Evolutionary conservation across 1,139 yeast species (phyloP).

Genomic region (Kodamaea fungicola): DNA sequence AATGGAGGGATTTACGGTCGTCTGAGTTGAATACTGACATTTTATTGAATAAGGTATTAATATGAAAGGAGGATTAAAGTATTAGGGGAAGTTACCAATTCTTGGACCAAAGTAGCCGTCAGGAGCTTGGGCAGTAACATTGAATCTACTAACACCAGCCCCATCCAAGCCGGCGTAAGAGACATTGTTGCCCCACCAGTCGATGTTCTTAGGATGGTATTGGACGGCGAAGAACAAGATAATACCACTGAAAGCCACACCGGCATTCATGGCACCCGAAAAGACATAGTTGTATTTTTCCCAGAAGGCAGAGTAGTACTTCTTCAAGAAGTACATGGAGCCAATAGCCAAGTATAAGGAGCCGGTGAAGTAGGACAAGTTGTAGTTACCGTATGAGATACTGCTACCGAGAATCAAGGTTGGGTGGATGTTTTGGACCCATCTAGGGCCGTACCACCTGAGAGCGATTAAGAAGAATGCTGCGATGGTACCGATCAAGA

Average conservation of each 20-base stretch:
- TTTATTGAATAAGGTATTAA: not conserved
- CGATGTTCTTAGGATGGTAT: conserved; percentile 11
- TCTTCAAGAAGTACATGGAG: conserved; percentile 14
- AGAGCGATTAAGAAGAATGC: conserved; percentile 26
- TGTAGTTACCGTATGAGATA: conserved; percentile 11
- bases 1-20: no score
- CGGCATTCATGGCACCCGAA: conserved; percentile 14
- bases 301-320: conserved; percentile 14
- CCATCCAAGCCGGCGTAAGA: conserved; percentile 12
- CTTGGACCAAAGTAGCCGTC: conserved; percentile 17
- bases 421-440: conserved; percentile 9
- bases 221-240: conserved; percentile 17
- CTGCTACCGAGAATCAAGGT: conserved; percentile 14
- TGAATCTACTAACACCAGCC: conserved; percentile 3
- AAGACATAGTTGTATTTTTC: conserved; percentile 16
- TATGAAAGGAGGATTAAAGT: conserved; percentile 6
- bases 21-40: no score
- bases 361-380: conserved; percentile 14
- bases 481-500: conserved; percentile 25
- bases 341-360: conserved; percentile 11
- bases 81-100: conserved; percentile 10
- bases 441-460: conserved; percentile 16
- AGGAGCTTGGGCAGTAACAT: conserved; percentile 12
- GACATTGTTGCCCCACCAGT: conserved; percentile 17
- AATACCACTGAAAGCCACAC: conserved; percentile 14